A percentile compares a stretch with the other conserved stretches of the same genome.
These are phyloP conservation scores for Penicillium longicatenatum DNA, from an alignment of 495 filamentous ascomycete species.

Conservation along the genomic window DNA sequence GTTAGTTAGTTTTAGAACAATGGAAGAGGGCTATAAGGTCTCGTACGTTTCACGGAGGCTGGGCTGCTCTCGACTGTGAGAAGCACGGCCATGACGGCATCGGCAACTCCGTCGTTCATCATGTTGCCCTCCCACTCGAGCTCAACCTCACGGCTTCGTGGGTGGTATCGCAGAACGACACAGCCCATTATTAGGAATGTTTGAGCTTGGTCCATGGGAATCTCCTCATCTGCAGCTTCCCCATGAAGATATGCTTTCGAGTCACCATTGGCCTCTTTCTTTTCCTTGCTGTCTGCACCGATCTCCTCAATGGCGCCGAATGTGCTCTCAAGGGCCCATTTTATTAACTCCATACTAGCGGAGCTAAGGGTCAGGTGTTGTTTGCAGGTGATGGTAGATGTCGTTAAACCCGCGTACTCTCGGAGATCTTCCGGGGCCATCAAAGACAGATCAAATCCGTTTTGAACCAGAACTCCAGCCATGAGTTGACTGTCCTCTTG, in stretches of 20 bases:
- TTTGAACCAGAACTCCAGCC: conserved; percentile 90
- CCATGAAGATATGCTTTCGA: conserved; percentile 41
- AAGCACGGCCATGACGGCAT: conserved; percentile 90
- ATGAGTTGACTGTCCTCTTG: conserved; percentile 60
- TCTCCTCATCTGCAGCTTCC: conserved; percentile 54
- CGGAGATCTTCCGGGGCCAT: conserved; percentile 96
- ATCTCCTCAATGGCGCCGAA: conserved; percentile 85
- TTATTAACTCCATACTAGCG: conserved; percentile 86
- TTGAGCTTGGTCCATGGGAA: conserved; percentile 42
- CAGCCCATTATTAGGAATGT: conserved; percentile 89
- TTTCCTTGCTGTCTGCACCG: conserved; percentile 37
- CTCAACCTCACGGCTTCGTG: conserved; percentile 73
- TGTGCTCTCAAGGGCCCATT: conserved; percentile 91
- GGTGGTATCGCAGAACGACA: conserved; percentile 68
- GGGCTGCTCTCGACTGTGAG: conserved; percentile 89
- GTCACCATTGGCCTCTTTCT: conserved; percentile 28
- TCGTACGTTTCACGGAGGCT: conserved; percentile 90
- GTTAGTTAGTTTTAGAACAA: conserved; percentile 21
- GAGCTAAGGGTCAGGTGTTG: conserved; percentile 83
- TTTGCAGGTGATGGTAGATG: conserved; percentile 87
- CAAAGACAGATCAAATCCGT: conserved; percentile 91
- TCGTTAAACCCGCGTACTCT: conserved; percentile 93
- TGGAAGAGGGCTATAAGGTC: neutral
- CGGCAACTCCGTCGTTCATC: conserved; percentile 95
- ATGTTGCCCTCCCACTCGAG: conserved; percentile 98